Evolutionary conservation across 495 filamentous ascomycete species (phyloP).

Genomic region (Aspergillus taichungensis): DNA sequence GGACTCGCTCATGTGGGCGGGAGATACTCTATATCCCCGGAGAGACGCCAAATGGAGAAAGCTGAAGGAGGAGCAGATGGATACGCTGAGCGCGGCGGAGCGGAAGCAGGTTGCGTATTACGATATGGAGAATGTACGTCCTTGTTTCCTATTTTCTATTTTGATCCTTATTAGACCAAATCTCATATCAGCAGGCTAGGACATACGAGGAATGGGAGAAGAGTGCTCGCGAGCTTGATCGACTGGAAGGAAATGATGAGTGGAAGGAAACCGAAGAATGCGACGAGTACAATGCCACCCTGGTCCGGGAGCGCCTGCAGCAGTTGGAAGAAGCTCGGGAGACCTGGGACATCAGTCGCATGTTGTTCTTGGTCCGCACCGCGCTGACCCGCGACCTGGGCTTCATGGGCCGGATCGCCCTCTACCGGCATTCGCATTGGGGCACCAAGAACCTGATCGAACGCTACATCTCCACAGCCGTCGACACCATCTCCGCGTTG

Average conservation of each 20-base stretch:
- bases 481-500: slow-evolving; percentile 61
- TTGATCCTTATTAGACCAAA: slow-evolving; percentile 4
- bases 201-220: slow-evolving; percentile 53
- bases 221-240: slow-evolving; percentile 70
- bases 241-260: slow-evolving; percentile 63
- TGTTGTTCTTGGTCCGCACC: slow-evolving; percentile 78
- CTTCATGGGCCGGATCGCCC: slow-evolving; percentile 71
- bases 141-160: neutral
- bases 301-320: slow-evolving; percentile 59
- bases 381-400: slow-evolving; percentile 72
- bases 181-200: slow-evolving; percentile 40
- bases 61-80: slow-evolving; percentile 40
- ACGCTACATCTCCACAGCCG: slow-evolving; percentile 69
- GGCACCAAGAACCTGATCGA: slow-evolving; percentile 86
- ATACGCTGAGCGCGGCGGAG: slow-evolving; percentile 34
- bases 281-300: slow-evolving; percentile 57
- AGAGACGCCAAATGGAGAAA: slow-evolving; percentile 49
- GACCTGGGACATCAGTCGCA: slow-evolving; percentile 61
- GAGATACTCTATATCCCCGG: slow-evolving; percentile 40
- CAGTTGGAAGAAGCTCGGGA: slow-evolving; percentile 69
- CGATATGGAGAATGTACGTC: slow-evolving; percentile 52
- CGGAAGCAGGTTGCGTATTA: slow-evolving; percentile 54
- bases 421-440: slow-evolving; percentile 78
- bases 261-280: slow-evolving; percentile 67
- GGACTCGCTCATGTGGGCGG: slow-evolving; percentile 33